phyloP scores from a whole-genome alignment of 192 early-diverging fungal genomes.

The Backusella australiensis region DNA sequence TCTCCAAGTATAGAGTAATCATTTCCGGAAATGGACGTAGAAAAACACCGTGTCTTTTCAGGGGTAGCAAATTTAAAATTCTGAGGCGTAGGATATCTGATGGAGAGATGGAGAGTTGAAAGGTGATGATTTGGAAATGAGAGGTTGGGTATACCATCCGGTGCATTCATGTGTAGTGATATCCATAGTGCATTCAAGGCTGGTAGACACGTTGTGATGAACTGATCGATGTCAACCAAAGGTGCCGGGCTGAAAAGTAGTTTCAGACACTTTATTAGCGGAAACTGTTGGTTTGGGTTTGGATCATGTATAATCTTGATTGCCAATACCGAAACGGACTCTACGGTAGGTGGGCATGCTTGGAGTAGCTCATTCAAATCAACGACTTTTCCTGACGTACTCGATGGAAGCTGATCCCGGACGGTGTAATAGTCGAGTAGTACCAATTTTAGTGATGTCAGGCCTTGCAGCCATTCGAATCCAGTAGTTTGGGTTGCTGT shows the following conservation, averaged over 20 bases:
- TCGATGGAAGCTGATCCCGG: background rate
- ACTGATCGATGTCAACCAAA: background rate
- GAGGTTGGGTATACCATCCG: background rate
- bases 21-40: background rate
- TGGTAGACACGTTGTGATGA: background rate
- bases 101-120: background rate
- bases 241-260: background rate
- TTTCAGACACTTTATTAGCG: background rate
- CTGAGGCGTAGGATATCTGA: background rate
- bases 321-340: background rate
- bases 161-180: background rate
- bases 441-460: background rate
- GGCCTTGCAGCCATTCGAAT: background rate
- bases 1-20: background rate
- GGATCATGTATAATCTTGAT: background rate
- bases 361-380: background rate
- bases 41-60: background rate
- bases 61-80: background rate
- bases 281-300: background rate
- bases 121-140: background rate
- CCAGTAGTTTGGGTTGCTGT: background rate
- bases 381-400: background rate
- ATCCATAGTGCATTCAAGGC: background rate
- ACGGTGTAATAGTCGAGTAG: background rate
- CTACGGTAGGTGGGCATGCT: background rate